Base-by-base conservation (phyloP, 495 filamentous ascomycete genomes). In the Daldinia vernicosa region DNA sequence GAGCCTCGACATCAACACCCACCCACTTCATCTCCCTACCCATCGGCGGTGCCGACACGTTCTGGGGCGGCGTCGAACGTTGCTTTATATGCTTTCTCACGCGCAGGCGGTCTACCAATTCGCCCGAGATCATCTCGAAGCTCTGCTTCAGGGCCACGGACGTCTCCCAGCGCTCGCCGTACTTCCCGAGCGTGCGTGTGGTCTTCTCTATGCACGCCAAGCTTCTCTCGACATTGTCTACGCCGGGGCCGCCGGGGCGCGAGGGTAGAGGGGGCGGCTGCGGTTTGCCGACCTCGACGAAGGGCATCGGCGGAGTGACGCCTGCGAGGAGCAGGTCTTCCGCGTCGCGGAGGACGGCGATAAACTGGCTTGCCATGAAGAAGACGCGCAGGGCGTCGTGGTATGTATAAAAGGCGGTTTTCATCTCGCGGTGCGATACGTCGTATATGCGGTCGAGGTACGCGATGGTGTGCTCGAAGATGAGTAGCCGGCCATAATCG, bases 401-500 rank as follows among this genome's bases (percentile, higher is more conserved):
- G 72, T 89, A 92, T 6, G 90, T 92, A 59, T 91, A 89, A 68
- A 89, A 85, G n/a, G 82, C 84, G 26, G 73, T 77, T 65, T 85
- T 87, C 43, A 74, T 74, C n/a, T 78, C 68, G 62, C 81, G 82
- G 50, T 82, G 78, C 52, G 84, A 80, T 37, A 92, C 83, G 4
- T 85, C 81, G 63, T 82, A 80, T 68, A 92, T 85, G 54, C 82
- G 83, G 40, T 88, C 78, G 40, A 91, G 83, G 74, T 94, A 98
- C 39, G 88, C 85, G 63, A 95, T 87, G 71, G 88, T 89, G 70
- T 93, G 89, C 69, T 95, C 92, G 75, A 96, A 97, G 37, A 97
- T 89, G 33, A 95, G 83, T 9, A 87, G 80, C 69, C 90, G 89
- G 43, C 86, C 91, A 71, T 93, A 92, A 12, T 89, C 84, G 28